phyloP scores from a whole-genome alignment of 208 protist species.

The Leishmania tarentolae region DNA sequence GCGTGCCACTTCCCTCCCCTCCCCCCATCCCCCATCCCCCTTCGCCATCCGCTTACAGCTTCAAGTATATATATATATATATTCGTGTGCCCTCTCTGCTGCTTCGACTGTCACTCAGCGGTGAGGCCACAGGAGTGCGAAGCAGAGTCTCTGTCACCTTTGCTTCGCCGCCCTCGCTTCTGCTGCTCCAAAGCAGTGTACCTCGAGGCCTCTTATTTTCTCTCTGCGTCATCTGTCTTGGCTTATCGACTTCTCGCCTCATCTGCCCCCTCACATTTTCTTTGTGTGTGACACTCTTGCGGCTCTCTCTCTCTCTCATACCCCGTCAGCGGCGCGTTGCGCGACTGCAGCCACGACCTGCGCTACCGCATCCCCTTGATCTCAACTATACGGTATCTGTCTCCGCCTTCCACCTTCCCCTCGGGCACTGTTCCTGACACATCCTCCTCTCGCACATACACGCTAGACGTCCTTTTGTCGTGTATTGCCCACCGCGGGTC shows the following conservation, averaged over 20 bases:
- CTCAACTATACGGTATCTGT: not conserved
- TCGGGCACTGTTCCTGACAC: not conserved
- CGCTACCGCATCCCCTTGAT: not conserved
- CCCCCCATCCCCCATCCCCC: too few relatives aligned
- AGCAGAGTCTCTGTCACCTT: too few relatives aligned
- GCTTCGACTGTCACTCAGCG: too few relatives aligned
- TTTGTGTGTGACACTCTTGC: not conserved
- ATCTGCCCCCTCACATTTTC: not conserved
- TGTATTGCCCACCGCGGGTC: not conserved
- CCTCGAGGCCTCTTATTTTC: not conserved
- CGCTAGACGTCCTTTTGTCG: not conserved
- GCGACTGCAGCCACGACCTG: not conserved
- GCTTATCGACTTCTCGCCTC: not conserved
- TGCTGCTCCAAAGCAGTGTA: not conserved
- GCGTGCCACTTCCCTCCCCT: not conserved
- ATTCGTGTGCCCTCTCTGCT: too few relatives aligned
- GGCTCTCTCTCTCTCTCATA: conserved; percentile 1
- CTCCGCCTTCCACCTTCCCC: not conserved
- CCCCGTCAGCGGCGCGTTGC: not conserved
- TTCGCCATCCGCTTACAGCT: too few relatives aligned
- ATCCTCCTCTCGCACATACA: not conserved
- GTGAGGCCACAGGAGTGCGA: too few relatives aligned
- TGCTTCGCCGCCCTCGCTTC: too few relatives aligned
- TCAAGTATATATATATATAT: too few relatives aligned
- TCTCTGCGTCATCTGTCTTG: not conserved